phyloP scores from a whole-genome alignment of 75 land plant species.

The Pinus tabuliformis region DNA sequence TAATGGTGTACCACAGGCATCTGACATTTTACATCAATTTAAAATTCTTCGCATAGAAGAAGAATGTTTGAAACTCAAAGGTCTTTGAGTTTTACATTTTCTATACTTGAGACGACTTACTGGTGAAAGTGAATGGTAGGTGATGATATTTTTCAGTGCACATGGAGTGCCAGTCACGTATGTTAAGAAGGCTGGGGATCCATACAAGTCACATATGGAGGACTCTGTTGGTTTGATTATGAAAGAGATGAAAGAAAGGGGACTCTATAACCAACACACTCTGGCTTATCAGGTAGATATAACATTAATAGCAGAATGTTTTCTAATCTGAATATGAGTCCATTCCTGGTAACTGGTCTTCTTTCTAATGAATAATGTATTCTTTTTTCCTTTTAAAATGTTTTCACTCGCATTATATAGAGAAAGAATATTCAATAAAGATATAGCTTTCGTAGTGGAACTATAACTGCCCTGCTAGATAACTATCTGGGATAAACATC shows the following conservation, averaged over 20 bases:
- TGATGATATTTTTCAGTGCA: slow-evolving; percentile 88
- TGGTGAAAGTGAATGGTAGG: slow-evolving; percentile 28
- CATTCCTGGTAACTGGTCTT: too few relatives aligned
- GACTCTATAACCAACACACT: slow-evolving; percentile 58
- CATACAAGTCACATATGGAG: slow-evolving; percentile 90
- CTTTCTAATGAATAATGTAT: too few relatives aligned
- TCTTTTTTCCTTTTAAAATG: too few relatives aligned
- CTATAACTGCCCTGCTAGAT: too few relatives aligned
- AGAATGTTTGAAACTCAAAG: neutral
- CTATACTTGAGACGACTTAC: neutral
- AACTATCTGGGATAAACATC: too few relatives aligned
- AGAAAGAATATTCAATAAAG: too few relatives aligned
- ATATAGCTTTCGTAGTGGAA: too few relatives aligned
- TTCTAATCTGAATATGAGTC: too few relatives aligned
- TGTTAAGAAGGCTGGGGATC: slow-evolving; percentile 87
- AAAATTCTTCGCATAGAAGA: neutral
- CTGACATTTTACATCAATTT: neutral
- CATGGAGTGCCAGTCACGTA: slow-evolving; percentile 91
- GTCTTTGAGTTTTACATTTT: neutral
- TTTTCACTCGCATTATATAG: too few relatives aligned
- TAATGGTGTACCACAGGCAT: neutral
- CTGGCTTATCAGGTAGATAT: slow-evolving; percentile 81
- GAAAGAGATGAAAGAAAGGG: slow-evolving; percentile 68
- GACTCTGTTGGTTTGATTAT: slow-evolving; percentile 74
- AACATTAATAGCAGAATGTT: too few relatives aligned